Percentiles rank a stretch among this genome's conserved stretches.
These are phyloP conservation scores for Rubus parviflorus DNA, from an alignment of 306 rosid species.

Conservation along the genomic window DNA sequence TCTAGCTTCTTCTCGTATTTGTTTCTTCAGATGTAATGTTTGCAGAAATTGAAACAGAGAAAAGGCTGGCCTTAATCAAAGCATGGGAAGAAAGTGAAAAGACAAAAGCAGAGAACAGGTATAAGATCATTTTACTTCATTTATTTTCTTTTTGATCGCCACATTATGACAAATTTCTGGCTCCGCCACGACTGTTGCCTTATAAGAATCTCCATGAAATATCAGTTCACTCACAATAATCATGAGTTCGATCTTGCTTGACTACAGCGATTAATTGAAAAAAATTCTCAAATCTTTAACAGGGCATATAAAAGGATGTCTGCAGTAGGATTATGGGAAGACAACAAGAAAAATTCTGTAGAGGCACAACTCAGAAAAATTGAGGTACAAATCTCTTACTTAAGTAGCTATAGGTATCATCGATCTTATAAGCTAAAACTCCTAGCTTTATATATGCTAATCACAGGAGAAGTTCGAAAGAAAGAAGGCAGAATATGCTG, in stretches of 20 bases:
- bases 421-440: background rate
- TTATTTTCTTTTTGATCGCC: background rate
- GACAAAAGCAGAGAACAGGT: slow-evolving; percentile 79
- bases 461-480: slow-evolving; percentile 34
- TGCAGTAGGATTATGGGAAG: slow-evolving; percentile 71
- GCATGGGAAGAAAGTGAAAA: slow-evolving; percentile 98
- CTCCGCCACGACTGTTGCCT: background rate
- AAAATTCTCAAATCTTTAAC: slow-evolving; percentile 15
- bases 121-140: slow-evolving; percentile 8
- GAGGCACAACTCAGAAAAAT: slow-evolving; percentile 63
- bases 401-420: background rate
- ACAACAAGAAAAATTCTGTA: slow-evolving; percentile 48
- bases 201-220: background rate
- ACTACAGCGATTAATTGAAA: background rate
- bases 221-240: background rate
- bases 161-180: background rate
- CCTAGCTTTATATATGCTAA: background rate
- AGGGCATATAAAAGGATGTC: slow-evolving; percentile 66
- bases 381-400: slow-evolving; percentile 47
- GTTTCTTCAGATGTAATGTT: slow-evolving; percentile 43
- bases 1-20: slow-evolving; percentile 12
- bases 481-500: slow-evolving; percentile 38
- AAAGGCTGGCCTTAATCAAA: slow-evolving; percentile 73
- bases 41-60: slow-evolving; percentile 63
- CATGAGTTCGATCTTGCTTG: background rate